A percentile compares a stretch with the other conserved stretches of the same genome.
Evolutionary conservation across 2,329 filamentous ascomycete species (phyloP).

Genomic region (Fusarium temperatum): DNA sequence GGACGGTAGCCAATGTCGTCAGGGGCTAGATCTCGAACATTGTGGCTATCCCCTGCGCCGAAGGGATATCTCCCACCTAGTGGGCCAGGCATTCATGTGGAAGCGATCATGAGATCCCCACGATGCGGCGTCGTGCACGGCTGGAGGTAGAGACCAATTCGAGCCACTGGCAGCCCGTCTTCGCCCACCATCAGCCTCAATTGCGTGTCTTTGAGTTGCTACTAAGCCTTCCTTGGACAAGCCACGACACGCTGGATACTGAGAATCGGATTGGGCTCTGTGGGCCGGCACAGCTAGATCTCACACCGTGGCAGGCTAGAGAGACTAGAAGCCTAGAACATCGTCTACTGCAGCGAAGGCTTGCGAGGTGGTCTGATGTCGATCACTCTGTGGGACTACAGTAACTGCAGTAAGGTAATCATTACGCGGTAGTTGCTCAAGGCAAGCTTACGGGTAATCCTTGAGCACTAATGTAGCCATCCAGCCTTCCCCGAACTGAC

Average conservation of each 20-base stretch:
- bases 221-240: conserved; percentile 16
- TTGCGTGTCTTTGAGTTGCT: background rate
- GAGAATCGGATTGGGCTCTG: conserved; percentile 12
- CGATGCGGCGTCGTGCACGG: conserved; percentile 41
- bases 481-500: conserved; percentile 24
- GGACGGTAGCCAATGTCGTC: conserved; percentile 27
- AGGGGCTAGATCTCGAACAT: conserved; percentile 36
- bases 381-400: conserved; percentile 38
- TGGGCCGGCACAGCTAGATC: conserved; percentile 15
- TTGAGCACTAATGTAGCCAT: conserved; percentile 17
- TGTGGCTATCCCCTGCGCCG: background rate
- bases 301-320: conserved; percentile 26
- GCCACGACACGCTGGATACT: conserved; percentile 3
- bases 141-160: conserved; percentile 19
- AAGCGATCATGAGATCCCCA: conserved; percentile 41
- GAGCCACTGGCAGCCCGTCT: conserved; percentile 11
- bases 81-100: conserved; percentile 22
- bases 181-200: conserved; percentile 19
- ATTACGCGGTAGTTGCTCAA: conserved; percentile 11
- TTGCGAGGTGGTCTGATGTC: conserved; percentile 43
- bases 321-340: conserved; percentile 37
- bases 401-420: background rate
- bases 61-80: conserved; percentile 24
- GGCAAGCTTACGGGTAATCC: conserved; percentile 1
- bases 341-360: conserved; percentile 31